Evolutionary conservation across 1,139 yeast species (phyloP).

Genomic region (Trichomonascaceae sp.): DNA sequence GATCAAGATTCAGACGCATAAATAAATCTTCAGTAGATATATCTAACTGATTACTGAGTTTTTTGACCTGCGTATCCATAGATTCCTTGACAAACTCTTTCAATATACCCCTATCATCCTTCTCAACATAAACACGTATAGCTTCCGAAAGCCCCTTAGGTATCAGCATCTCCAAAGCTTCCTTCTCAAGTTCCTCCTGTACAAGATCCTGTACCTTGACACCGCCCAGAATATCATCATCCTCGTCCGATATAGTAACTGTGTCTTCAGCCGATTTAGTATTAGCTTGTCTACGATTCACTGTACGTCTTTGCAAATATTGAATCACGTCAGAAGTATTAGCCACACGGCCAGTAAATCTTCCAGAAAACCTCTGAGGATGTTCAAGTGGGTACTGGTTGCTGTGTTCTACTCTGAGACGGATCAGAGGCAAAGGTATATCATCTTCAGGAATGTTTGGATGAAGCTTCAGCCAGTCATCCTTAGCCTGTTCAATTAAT

Average conservation of each 20-base stretch:
- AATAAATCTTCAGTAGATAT: conserved; percentile 6
- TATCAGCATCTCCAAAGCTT: conserved; percentile 64
- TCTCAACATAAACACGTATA: conserved; percentile 63
- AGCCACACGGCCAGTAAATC: conserved; percentile 88
- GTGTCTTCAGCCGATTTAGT: conserved; percentile 18
- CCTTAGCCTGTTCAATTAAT: conserved; percentile 55
- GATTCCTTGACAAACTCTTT: conserved; percentile 65
- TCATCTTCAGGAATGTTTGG: conserved; percentile 17
- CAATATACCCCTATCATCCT: conserved; percentile 72
- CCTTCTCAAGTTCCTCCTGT: conserved; percentile 52
- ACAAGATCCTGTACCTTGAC: conserved; percentile 55
- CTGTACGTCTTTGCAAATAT: conserved; percentile 37
- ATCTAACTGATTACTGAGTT: conserved; percentile 32
- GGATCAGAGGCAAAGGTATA: conserved; percentile 66
- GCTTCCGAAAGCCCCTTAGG: conserved; percentile 74
- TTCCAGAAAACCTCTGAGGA: conserved; percentile 78
- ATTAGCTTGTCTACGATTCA: not conserved
- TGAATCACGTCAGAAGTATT: conserved; percentile 80
- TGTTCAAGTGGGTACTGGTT: conserved; percentile 92
- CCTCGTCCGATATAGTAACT: conserved; percentile 17
- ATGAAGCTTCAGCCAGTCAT: conserved; percentile 40
- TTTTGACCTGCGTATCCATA: conserved; percentile 53
- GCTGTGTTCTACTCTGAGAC: conserved; percentile 80
- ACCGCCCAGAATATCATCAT: conserved; percentile 34
- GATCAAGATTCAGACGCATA: conserved; percentile 4